Evolutionary conservation across 2,329 filamentous ascomycete species (phyloP).

Genomic region (Diplodia corticola): DNA sequence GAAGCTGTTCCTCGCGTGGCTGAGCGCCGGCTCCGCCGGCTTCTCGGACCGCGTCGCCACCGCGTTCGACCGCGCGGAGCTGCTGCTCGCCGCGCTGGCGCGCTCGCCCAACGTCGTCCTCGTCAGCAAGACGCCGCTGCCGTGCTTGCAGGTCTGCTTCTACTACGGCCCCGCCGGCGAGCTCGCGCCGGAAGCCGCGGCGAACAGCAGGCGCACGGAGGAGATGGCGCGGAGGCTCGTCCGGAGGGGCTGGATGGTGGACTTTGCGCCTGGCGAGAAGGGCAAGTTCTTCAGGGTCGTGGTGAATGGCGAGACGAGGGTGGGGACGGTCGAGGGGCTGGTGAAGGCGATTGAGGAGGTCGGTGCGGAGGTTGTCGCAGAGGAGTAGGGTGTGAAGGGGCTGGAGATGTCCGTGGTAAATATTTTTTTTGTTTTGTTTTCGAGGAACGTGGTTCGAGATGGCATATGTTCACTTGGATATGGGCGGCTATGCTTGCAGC

Average conservation of each 20-base stretch:
- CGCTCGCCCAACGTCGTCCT: conserved; percentile 64
- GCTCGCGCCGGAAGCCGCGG: conserved; percentile 46
- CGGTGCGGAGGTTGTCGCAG: conserved; percentile 33
- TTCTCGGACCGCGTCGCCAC: conserved; percentile 65
- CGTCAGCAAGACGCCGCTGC: conserved; percentile 69
- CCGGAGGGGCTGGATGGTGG: conserved; percentile 66
- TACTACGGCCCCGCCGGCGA: conserved; percentile 69
- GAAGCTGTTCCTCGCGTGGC: conserved; percentile 86
- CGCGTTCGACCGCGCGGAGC: conserved; percentile 70
- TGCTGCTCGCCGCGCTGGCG: conserved; percentile 64
- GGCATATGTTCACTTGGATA: background rate
- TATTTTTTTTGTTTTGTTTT: no score
- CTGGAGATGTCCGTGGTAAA: no score
- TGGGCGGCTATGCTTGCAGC: background rate
- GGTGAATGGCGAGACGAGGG: conserved; percentile 62
- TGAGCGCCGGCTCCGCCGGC: conserved; percentile 79
- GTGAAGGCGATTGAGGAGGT: conserved; percentile 58
- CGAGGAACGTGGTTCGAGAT: background rate
- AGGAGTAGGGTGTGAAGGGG: background rate
- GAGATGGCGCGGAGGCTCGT: conserved; percentile 58
- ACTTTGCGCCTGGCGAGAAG: conserved; percentile 61
- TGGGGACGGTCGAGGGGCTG: conserved; percentile 62
- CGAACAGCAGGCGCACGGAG: conserved; percentile 59
- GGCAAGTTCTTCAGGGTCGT: conserved; percentile 71
- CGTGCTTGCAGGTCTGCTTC: conserved; percentile 93